These are phyloP conservation scores for Plasmopara halstedii DNA, from an alignment of 352 stramenopile genomes.

Conservation along the genomic window DNA sequence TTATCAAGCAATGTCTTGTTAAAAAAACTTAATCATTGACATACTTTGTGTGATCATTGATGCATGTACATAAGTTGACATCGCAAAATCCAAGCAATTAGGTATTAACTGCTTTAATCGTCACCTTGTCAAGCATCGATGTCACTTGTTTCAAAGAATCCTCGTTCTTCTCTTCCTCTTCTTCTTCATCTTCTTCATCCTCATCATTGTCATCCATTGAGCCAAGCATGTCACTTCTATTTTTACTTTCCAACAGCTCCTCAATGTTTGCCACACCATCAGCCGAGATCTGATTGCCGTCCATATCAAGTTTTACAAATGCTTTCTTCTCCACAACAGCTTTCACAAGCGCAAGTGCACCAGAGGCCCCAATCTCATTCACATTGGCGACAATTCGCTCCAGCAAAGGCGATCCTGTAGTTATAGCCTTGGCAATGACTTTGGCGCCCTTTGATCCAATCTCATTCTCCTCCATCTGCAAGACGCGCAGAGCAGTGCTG, in stretches of 20 bases:
- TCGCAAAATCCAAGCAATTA: no score
- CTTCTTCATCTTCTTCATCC: constrained; percentile 58
- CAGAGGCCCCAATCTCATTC: constrained; percentile 86
- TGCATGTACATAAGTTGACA: no score
- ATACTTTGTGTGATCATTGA: no score
- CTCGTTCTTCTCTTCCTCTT: constrained; percentile 48
- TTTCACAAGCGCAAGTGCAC: constrained; percentile 72
- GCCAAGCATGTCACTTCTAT: constrained; percentile 50
- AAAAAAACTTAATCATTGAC: no score
- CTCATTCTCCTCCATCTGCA: constrained; percentile 93
- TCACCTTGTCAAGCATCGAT: constrained; percentile 1
- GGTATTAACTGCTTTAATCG: background rate
- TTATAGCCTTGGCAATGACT: constrained; percentile 63
- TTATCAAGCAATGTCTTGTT: no score
- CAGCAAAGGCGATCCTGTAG: constrained; percentile 35
- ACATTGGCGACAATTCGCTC: constrained; percentile 82
- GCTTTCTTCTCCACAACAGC: constrained; percentile 44
- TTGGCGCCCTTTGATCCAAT: constrained; percentile 81
- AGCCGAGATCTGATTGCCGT: constrained; percentile 76
- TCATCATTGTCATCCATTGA: constrained; percentile 82
- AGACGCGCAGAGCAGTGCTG: constrained; percentile 53
- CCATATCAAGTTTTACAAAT: constrained; percentile 57
- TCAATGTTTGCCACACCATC: constrained; percentile 53
- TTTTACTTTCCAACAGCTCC: constrained; percentile 34
- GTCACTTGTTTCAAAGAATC: background rate